Base-by-base conservation (phyloP, 306 rosid genomes). In the Cercis canadensis region DNA sequence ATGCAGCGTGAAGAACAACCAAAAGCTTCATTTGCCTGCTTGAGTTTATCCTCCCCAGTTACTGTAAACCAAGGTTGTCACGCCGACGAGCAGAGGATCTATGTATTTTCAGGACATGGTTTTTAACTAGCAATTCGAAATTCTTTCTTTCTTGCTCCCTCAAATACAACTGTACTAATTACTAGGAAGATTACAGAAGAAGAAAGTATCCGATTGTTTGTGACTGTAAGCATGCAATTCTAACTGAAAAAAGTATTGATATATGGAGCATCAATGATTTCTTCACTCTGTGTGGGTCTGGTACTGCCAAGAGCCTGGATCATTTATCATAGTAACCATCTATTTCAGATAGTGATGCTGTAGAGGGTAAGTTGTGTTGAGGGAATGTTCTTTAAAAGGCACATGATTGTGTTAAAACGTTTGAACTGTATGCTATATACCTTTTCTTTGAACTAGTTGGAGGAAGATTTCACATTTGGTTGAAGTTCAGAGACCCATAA, bases 1-100 rank as follows among this genome's bases (percentile, higher is more conserved):
- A 24, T 75, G 82, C 89, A 92, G 98, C 74, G 89, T 92, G 98
- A 92, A 89, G 96, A 92, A 89, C 79, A 89, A 86, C 62, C 86
- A 71, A 16, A 92, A 81, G 82, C 98, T 92, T 47, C 82, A 92
- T 68, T 70, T 92, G 70, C 98, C 98, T 31, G 98, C 96, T 56
- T 93, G 83, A 90, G 69, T 58, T 34, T 10, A 52, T 79, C 57
- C 58, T 46, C 78, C 40, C 17, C 36, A 14, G 29, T 68, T 58
- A 29, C 46, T 53, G 50, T 65, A 77, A 81, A 72, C 12, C 62
- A 65, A 66, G 66, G 44, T 46, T 57, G 75, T 83, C 67, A 52
- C 57, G 55, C 50, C 73, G 56, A 76, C 57, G 70, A 41, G 58
- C 57, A 58, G 52, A 71, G 69, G 68, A 66, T 72, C 54, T 44